Base-by-base conservation (phyloP, 2,329 filamentous ascomycete genomes). In the Fusarium sp. region DNA sequence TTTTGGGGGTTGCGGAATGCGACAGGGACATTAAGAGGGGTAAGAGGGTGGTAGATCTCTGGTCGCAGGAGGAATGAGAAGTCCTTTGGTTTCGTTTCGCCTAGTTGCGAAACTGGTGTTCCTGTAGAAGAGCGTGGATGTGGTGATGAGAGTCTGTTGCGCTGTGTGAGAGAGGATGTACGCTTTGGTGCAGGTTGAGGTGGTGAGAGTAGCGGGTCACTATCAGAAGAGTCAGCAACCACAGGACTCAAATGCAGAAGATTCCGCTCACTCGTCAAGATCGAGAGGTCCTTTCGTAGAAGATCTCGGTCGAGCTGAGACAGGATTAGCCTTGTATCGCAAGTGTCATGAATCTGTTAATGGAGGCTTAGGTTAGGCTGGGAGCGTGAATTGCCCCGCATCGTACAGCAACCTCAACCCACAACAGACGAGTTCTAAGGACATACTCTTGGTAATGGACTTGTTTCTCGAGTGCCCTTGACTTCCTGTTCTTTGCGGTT, bases 221-320 rank as follows among this genome's bases (percentile, higher is more conserved):
- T 76, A 41, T 0, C 10, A 11, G 25, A 41, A 23, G 23, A 9
- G 53, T 67, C 58, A 68, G 56, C 21, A 23, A 21, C 30, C n/a
- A 28, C 12, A n/a, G 48, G 27, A 13, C n/a, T 4, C 16, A 12
- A 12, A 1, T 14, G 5, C 21, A 45, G 25, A 9, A 8, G 51
- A 23, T n/a, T 1, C 2, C 7, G 79, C 89, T 80, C 85, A 95
- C 92, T 95, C 91, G 68, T 90, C 88, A 66, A 84, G 82, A 74
- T 96, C 93, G 21, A 97, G 83, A 6, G 93, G 93, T 2, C 93
- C 93, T 79, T 90, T 92, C 7, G 93, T 96, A 46, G 90, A 87
- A 43, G 90, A 89, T 53, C 91, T 85, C 11, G 90, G 87, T 46
- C 90, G 82, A n/a, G 86, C 87, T 88, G 71, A 23, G 25, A 23